A percentile compares a stretch with the other conserved stretches of the same genome.
Conservation (phyloP, 1,284 basidiomycete genomes). For the Puccinia triticina region DNA sequence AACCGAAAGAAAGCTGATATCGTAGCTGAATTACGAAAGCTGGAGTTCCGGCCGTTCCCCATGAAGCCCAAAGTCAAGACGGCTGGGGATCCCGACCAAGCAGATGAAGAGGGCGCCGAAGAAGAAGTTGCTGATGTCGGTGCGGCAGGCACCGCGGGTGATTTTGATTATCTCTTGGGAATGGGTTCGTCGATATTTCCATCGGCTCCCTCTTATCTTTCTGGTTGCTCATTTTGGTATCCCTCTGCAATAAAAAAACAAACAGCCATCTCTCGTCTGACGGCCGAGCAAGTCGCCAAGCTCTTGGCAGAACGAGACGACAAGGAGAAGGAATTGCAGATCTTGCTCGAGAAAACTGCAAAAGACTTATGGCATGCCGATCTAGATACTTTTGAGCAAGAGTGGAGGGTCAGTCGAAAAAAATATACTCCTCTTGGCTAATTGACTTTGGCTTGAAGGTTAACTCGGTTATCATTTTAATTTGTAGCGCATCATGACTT, state of each 20-base stretch:
- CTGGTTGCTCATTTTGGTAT: constrained; percentile 42
- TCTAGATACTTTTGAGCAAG: constrained; percentile 76
- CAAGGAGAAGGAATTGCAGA: constrained; percentile 81
- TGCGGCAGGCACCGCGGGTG: constrained; percentile 66
- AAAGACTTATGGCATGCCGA: constrained; percentile 89
- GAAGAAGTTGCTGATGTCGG: constrained; percentile 64
- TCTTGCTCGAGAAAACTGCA: constrained; percentile 76
- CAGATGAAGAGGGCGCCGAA: constrained; percentile 69
- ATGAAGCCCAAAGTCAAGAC: constrained; percentile 68
- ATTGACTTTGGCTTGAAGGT: not conserved
- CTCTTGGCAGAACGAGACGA: constrained; percentile 76
- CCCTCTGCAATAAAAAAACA: constrained; percentile 31
- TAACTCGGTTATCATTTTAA: not conserved
- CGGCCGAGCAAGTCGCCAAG: constrained; percentile 73
- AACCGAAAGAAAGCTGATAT: constrained; percentile 89
- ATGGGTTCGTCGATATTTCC: constrained; percentile 68
- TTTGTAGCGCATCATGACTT: constrained; percentile 18
- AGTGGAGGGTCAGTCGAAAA: constrained; percentile 74
- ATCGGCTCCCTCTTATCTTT: constrained; percentile 38
- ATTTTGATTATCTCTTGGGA: constrained; percentile 90
- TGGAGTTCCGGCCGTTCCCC: constrained; percentile 87
- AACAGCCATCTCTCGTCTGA: constrained; percentile 51
- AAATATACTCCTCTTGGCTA: not conserved
- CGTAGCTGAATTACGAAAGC: constrained; percentile 78
- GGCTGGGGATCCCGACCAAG: constrained; percentile 67